These are phyloP conservation scores for Phyllosticta ampelicida DNA, from an alignment of 2,329 filamentous ascomycete genomes.

Conservation along the genomic window DNA sequence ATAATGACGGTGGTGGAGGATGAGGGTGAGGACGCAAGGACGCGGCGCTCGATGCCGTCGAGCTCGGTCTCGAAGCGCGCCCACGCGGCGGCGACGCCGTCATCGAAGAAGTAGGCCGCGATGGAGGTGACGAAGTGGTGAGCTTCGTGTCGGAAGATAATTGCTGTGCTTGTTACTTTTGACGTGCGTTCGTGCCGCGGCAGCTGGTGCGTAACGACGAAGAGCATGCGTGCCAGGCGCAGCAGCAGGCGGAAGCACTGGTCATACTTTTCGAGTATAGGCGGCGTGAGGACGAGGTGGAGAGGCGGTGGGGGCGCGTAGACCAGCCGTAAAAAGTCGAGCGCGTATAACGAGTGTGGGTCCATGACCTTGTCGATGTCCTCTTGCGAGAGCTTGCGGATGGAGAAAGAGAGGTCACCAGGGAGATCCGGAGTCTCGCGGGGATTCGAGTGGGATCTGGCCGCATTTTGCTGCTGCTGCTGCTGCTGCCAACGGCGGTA, in stretches of 20 bases:
- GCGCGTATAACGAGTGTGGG: constrained; percentile 67
- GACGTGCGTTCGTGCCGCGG: constrained; percentile 14
- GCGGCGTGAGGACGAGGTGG: constrained; percentile 59
- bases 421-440: constrained; percentile 22
- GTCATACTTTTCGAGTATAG: constrained; percentile 70
- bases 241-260: constrained; percentile 71
- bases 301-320: constrained; percentile 69
- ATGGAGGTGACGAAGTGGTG: constrained; percentile 68
- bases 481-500: constrained; percentile 17
- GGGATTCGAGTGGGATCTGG: background rate
- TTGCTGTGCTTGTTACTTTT: background rate
- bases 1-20: constrained; percentile 32
- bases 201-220: constrained; percentile 46
- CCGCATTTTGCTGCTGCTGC: background rate
- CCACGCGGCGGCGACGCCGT: constrained; percentile 67
- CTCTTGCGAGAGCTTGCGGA: constrained; percentile 65
- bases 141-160: constrained; percentile 58
- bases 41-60: constrained; percentile 47
- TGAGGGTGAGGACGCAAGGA: constrained; percentile 32
- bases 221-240: constrained; percentile 66
- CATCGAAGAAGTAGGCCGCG: constrained; percentile 68
- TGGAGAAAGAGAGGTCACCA: constrained; percentile 53
- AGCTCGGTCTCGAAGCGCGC: constrained; percentile 56
- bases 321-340: constrained; percentile 85
- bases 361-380: constrained; percentile 80